Percentiles rank a stretch among this genome's conserved stretches.
phyloP scores from a whole-genome alignment of 1,284 basidiomycete genomes.

The Phellopilus nigrolimitatus region DNA sequence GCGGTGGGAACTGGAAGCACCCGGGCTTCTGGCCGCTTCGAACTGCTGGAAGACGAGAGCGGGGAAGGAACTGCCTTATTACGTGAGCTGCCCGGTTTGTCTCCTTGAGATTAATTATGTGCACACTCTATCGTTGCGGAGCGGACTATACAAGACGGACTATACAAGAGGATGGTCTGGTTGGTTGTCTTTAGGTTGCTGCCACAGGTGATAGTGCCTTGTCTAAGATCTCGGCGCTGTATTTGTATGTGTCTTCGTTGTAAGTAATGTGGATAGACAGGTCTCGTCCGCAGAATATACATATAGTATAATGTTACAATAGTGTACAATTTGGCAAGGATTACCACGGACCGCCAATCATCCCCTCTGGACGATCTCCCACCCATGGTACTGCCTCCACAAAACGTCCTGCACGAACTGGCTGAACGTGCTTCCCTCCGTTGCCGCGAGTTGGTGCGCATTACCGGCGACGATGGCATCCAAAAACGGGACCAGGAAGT shows the following conservation, averaged over 20 bases:
- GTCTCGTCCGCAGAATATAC: background rate
- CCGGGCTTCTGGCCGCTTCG: too few species aligned
- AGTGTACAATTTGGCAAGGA: background rate
- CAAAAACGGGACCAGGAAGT: slow-evolving; percentile 56
- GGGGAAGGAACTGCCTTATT: too few species aligned
- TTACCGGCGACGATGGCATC: slow-evolving; percentile 64
- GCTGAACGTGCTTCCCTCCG: slow-evolving; percentile 70
- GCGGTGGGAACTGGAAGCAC: background rate
- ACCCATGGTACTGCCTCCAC: slow-evolving; percentile 55
- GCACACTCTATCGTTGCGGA: too few species aligned
- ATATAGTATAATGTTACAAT: background rate
- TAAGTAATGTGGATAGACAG: background rate
- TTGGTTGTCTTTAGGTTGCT: too few species aligned
- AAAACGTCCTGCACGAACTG: slow-evolving; percentile 61
- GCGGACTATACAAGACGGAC: too few species aligned
- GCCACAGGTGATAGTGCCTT: too few species aligned
- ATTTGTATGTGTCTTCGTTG: background rate
- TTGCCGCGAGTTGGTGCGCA: slow-evolving; percentile 57
- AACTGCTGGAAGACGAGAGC: too few species aligned
- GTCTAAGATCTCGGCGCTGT: background rate
- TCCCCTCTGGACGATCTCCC: slow-evolving; percentile 49
- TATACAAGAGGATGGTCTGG: too few species aligned
- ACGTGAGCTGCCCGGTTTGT: too few species aligned
- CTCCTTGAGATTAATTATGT: too few species aligned
- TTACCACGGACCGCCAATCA: slow-evolving; percentile 25